Evolutionary conservation across 352 stramenopile genomes (phyloP).

Genomic region (Peronosclerospora sorghi): DNA sequence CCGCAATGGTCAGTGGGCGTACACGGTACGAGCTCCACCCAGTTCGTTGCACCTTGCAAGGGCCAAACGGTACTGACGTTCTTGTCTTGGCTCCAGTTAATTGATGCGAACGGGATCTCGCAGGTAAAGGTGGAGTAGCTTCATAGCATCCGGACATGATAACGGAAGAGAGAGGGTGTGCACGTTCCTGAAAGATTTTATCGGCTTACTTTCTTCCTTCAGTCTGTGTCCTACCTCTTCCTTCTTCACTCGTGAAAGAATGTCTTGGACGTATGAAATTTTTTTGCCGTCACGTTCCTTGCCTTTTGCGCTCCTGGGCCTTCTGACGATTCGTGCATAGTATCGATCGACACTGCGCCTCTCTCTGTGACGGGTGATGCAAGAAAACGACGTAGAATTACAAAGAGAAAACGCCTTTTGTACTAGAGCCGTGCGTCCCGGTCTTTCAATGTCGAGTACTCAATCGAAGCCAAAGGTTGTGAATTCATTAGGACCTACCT

Average conservation of each 20-base stretch:
- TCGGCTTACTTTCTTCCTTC: conserved; percentile 4
- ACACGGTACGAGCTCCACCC: conserved; percentile 39
- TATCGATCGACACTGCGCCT: conserved; percentile 65
- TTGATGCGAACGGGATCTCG: conserved; percentile 56
- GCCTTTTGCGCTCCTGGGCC: conserved; percentile 42
- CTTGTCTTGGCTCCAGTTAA: conserved; percentile 24
- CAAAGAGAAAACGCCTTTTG: too few species aligned
- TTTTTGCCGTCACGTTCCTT: conserved; percentile 7
- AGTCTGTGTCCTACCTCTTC: too few species aligned
- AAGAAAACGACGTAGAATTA: too few species aligned
- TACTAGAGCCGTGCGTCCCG: conserved; percentile 13
- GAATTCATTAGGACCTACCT: neutral
- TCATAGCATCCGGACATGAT: neutral
- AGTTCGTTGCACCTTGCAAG: neutral
- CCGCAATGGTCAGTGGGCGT: conserved; percentile 79
- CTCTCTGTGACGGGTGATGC: conserved; percentile 13
- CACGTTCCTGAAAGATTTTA: conserved; percentile 15
- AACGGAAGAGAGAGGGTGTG: conserved; percentile 2
- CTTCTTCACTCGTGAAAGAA: too few species aligned
- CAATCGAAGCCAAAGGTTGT: too few species aligned
- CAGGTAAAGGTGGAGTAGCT: conserved; percentile 49
- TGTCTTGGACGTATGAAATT: too few species aligned
- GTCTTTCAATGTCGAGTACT: conserved; percentile 4
- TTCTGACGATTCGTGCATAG: conserved; percentile 44
- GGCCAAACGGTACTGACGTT: neutral